Evolutionary conservation across 345 rosid genomes (phyloP).

Genomic region (Populus euphratica): DNA sequence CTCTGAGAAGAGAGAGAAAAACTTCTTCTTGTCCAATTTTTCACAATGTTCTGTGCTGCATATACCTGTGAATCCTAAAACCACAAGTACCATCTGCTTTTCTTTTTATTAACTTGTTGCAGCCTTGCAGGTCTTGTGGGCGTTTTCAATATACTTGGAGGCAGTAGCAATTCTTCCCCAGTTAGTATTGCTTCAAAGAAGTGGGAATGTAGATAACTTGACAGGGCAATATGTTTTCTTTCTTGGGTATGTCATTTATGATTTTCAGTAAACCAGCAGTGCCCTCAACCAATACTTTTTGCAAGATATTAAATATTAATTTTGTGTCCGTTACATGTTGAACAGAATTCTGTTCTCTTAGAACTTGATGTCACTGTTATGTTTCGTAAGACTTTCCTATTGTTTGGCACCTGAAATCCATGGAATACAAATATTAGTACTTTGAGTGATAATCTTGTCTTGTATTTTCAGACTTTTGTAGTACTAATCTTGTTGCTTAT

Average conservation of each 20-base stretch:
- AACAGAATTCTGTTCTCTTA: neutral
- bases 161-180: constrained; percentile 95
- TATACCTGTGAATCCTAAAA: neutral
- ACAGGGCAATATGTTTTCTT: constrained; percentile 93
- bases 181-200: constrained; percentile 79
- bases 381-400: neutral
- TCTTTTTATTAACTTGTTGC: neutral
- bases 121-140: constrained; percentile 68
- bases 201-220: constrained; percentile 93
- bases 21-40: neutral
- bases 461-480: neutral
- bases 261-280: neutral
- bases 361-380: neutral
- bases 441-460: neutral
- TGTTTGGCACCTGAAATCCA: neutral
- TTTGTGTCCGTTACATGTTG: neutral
- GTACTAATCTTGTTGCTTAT: neutral
- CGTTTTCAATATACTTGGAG: constrained; percentile 90
- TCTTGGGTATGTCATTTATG: constrained; percentile 63
- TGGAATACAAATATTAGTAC: neutral
- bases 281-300: neutral
- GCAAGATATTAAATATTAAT: neutral
- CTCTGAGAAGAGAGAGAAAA: too few relatives aligned
- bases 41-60: neutral
- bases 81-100: neutral